A percentile compares a stretch with the other conserved stretches of the same genome.
phyloP scores from a whole-genome alignment of 2,329 filamentous ascomycete species.

The Neonectria ditissima region DNA sequence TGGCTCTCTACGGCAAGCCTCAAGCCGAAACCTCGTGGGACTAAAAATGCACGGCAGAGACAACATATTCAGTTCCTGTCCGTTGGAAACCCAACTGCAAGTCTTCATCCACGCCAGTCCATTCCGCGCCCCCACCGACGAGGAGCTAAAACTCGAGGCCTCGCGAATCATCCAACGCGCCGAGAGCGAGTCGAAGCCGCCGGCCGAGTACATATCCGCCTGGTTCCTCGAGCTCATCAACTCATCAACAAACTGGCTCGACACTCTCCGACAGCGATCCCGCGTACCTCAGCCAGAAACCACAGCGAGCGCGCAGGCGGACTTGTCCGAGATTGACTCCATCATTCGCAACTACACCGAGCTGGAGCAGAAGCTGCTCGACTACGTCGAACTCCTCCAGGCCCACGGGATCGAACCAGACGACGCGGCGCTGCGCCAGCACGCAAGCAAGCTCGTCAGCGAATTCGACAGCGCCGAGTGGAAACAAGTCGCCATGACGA shows the following conservation, averaged over 20 bases:
- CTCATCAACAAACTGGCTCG: constrained; percentile 14
- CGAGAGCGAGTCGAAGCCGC: constrained; percentile 10
- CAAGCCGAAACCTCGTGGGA: constrained; percentile 7
- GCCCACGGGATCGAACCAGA: constrained; percentile 22
- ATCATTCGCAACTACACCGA: constrained; percentile 18
- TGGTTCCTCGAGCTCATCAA: constrained; percentile 18
- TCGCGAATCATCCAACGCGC: constrained; percentile 13
- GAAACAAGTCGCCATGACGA: constrained; percentile 14
- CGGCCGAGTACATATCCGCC: constrained; percentile 11
- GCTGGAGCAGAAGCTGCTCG: constrained; percentile 11
- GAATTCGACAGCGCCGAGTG: constrained; percentile 9
- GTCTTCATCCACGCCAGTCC: constrained; percentile 3
- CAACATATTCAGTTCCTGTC: constrained; percentile 19
- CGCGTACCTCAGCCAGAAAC: not conserved
- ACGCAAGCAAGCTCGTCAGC: constrained; percentile 2
- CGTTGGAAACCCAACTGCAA: constrained; percentile 10
- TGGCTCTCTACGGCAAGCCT: constrained; percentile 9
- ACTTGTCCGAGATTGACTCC: constrained; percentile 22
- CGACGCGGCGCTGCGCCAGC: constrained; percentile 4
- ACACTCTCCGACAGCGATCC: no score
- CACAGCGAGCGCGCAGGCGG: no score
- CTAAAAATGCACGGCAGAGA: constrained; percentile 8
- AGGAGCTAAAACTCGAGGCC: constrained; percentile 25
- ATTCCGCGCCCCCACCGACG: constrained; percentile 7
- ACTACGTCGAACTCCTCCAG: constrained; percentile 15